A percentile compares a stretch with the other conserved stretches of the same genome.
Conservation (phyloP, 1,284 basidiomycete genomes). For the Cronartium quercuum region DNA sequence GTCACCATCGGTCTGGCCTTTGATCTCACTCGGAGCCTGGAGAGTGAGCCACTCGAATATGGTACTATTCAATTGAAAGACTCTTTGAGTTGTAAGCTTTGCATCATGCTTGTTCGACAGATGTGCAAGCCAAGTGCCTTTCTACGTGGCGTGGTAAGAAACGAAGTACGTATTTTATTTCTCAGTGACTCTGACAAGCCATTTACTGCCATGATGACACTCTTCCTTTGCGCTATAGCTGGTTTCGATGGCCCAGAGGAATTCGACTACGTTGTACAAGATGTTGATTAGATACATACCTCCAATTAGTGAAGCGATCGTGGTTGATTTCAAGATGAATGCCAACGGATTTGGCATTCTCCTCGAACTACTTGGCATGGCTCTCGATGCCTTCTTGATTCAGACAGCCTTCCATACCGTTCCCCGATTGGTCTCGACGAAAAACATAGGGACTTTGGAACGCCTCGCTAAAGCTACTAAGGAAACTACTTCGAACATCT, state of each 20-base stretch:
- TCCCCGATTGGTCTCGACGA: conserved; percentile 22
- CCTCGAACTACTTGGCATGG: conserved; percentile 25
- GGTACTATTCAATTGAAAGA: conserved; percentile 6
- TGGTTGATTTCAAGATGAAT: conserved; percentile 23
- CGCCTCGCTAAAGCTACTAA: conserved; percentile 15
- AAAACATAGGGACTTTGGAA: conserved; percentile 3
- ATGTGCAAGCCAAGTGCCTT: conserved; percentile 33
- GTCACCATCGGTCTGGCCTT: conserved; percentile 21
- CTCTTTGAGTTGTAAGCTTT: conserved; percentile 21
- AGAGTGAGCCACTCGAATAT: conserved; percentile 9
- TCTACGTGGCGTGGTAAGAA: conserved; percentile 28
- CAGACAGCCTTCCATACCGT: conserved; percentile 17
- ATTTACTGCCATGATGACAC: neutral
- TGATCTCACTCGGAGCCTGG: conserved; percentile 21
- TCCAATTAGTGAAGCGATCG: conserved; percentile 16
- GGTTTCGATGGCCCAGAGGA: conserved; percentile 22
- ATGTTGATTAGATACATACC: conserved; percentile 10
- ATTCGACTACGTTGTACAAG: conserved; percentile 7
- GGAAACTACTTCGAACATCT: conserved; percentile 14
- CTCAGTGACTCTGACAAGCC: neutral
- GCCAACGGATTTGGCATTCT: conserved; percentile 7
- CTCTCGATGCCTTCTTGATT: conserved; percentile 12
- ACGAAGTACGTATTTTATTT: conserved; percentile 6
- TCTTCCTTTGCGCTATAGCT: conserved; percentile 6
- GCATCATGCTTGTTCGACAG: conserved; percentile 31